Percentiles rank a stretch among this genome's conserved stretches.
These are phyloP conservation scores for Solanum chacoense DNA, from an alignment of 305 asterid species.

Conservation along the genomic window DNA sequence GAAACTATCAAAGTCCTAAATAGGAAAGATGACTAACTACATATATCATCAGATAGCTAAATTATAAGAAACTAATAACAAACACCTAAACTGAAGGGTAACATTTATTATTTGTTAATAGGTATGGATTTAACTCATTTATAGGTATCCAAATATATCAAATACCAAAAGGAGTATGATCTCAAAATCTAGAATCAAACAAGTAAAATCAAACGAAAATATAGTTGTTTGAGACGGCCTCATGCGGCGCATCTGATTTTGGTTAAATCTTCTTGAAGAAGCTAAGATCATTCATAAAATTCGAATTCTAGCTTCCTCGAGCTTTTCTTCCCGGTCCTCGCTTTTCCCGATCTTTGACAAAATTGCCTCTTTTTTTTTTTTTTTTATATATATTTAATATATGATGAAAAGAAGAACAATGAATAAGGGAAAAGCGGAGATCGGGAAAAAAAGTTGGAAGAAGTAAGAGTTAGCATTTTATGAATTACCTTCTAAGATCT, in stretches of 20 bases:
- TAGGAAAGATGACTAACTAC: not conserved
- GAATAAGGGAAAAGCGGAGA: not conserved
- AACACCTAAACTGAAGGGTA: not conserved
- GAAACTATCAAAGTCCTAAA: not conserved
- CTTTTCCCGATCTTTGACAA: not conserved
- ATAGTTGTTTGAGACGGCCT: not conserved
- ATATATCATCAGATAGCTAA: not conserved
- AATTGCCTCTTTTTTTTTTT: no score
- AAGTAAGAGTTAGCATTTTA: no score
- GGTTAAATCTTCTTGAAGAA: not conserved
- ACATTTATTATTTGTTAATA: not conserved
- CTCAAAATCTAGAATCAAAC: not conserved
- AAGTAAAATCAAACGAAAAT: no score
- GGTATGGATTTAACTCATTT: not conserved
- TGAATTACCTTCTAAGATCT: no score
- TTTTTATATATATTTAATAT: no score
- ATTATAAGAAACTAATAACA: not conserved
- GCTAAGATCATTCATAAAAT: not conserved
- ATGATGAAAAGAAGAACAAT: not conserved
- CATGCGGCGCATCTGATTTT: not conserved
- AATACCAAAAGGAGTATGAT: not conserved
- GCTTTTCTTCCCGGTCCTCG: not conserved
- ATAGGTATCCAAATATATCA: not conserved
- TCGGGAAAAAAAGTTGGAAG: no score
- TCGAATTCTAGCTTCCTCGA: not conserved